Conservation (phyloP, 2,329 filamentous ascomycete genomes). For the Aureobasidium uvarum region DNA sequence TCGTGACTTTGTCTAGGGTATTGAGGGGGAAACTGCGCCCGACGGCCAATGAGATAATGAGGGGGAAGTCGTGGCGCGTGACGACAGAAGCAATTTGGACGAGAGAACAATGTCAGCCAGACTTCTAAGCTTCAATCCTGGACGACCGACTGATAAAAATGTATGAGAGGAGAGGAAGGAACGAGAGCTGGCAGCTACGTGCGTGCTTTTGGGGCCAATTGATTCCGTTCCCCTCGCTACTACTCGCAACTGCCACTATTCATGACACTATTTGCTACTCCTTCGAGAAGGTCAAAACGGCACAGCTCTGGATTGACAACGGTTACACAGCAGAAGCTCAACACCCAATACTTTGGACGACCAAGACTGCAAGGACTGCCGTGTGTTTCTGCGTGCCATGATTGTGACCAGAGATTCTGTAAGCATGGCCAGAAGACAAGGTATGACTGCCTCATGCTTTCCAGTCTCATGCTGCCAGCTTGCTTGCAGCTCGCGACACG, state of each 20-base stretch:
- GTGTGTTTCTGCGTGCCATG: not conserved
- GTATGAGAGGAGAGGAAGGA: not conserved
- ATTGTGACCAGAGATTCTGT: not conserved
- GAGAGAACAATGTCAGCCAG: not conserved
- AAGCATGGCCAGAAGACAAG: not conserved
- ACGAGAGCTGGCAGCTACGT: conserved; percentile 10
- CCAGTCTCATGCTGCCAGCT: not conserved
- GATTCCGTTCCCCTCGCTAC: conserved; percentile 22
- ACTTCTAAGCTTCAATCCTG: not conserved
- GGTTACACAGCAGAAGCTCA: conserved; percentile 17
- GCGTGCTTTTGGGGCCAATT: conserved; percentile 20
- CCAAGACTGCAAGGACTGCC: not conserved
- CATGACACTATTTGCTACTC: conserved; percentile 23
- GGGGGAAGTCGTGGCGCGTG: conserved; percentile 22
- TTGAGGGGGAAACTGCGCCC: conserved; percentile 20
- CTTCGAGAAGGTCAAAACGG: conserved; percentile 16
- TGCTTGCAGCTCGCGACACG: conserved; percentile 1
- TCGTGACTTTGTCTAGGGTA: conserved; percentile 24
- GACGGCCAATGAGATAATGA: conserved; percentile 24
- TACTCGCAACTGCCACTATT: conserved; percentile 26
- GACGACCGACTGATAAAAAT: not conserved
- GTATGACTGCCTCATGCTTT: not conserved
- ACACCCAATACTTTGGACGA: conserved; percentile 1
- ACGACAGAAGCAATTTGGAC: conserved; percentile 24
- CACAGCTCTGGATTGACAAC: conserved; percentile 25